Evolutionary conservation across 371 early-diverging fungal genomes (phyloP), one percentile per base, ranked within the genome.

Genomic region (Catenaria anguillulae): DNA sequence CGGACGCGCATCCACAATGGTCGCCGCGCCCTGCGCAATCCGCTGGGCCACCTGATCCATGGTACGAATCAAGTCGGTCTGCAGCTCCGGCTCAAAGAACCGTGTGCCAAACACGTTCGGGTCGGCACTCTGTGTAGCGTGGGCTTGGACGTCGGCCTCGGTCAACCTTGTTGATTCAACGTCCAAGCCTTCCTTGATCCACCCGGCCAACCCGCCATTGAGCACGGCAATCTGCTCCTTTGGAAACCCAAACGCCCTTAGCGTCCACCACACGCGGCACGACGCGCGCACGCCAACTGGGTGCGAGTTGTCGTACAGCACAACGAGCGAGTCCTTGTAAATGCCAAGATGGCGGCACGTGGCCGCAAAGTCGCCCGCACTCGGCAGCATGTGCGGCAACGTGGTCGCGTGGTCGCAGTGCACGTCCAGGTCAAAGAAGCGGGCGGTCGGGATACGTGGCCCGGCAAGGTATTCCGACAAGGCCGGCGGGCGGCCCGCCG

Each of bases 161-260:
- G 31, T 19, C 52, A 26, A 29, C 52, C 29, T 26, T 31, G 24
- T 19, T 4, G 52, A 43, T 56, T 77, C 86, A 13, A 79, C 66
- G 29, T 72, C 71, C 34, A 76, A 75, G 23, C 74, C 75, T 15
- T 78, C 84, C 4, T 67, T 70, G 15, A 74, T 68, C 97, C 97
- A 96, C 55, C 77, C 76, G 21, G 80, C 79, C 34, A 96, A 66
- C 5, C 97, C 93, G 29, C 94, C 97, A 60, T 92, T 82, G 55
- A 96, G 71, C 8, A 96, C 82, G 33, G 89, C 87, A 5, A 93
- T 81, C 19, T 82, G 77, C 34, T 79, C 62, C 66, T 92, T 93
- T 4, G 91, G 91, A 80, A 93, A 91, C 15, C 79, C 88, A 78
- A 83, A 35, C 56, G 61, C 70, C 63, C 66, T 66, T 66, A 90